These are phyloP conservation scores for Cucurbita ficifolia DNA, from an alignment of 306 rosid genomes.

Conservation along the genomic window DNA sequence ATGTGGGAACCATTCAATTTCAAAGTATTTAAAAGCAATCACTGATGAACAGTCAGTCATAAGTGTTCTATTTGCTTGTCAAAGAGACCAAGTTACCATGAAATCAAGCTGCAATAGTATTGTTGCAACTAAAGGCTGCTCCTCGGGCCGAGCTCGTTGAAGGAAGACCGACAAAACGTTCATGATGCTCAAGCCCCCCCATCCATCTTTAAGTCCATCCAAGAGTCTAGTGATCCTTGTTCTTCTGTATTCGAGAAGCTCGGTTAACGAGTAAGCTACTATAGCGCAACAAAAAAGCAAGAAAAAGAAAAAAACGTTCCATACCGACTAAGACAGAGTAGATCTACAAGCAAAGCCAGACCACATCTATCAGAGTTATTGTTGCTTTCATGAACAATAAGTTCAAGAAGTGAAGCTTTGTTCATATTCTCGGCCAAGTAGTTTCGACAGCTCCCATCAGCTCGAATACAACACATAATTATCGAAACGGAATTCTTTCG, in stretches of 20 bases:
- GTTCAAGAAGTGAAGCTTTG: constrained; percentile 45
- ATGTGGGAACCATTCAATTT: constrained; percentile 35
- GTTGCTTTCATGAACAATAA: constrained; percentile 35
- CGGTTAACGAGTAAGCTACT: neutral
- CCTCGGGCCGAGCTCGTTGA: constrained; percentile 38
- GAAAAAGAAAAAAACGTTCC: neutral
- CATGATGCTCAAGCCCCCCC: constrained; percentile 45
- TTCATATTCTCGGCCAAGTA: constrained; percentile 46
- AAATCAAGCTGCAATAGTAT: constrained; percentile 62
- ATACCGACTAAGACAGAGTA: constrained; percentile 60
- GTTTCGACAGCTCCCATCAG: constrained; percentile 65
- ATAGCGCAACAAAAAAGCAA: neutral
- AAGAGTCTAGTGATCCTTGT: constrained; percentile 33
- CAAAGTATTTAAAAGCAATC: constrained; percentile 6
- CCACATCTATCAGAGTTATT: constrained; percentile 26
- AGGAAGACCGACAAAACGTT: constrained; percentile 52
- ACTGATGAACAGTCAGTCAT: neutral
- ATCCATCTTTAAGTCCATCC: constrained; percentile 52
- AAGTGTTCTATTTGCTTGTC: neutral
- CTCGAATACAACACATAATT: constrained; percentile 41
- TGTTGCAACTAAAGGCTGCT: constrained; percentile 48
- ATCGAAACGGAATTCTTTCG: constrained; percentile 33
- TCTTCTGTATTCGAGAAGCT: constrained; percentile 34
- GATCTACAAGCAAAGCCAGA: constrained; percentile 35
- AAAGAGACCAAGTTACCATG: constrained; percentile 36